Evolutionary conservation across 495 filamentous ascomycete species (phyloP).

Genomic region (Daldinia decipiens): DNA sequence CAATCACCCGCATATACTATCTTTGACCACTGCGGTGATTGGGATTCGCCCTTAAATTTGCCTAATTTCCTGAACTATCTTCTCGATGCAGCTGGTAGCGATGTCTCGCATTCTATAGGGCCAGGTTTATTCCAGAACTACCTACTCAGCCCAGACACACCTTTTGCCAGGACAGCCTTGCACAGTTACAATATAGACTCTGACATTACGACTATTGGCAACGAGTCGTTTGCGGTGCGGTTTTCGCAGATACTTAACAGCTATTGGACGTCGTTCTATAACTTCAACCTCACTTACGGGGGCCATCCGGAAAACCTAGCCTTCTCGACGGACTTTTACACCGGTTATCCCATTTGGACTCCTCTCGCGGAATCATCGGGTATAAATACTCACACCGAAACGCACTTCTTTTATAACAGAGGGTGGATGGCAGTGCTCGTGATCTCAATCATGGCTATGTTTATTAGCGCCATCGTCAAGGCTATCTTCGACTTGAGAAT

Average conservation of each 20-base stretch:
- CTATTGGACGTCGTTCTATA: conserved; percentile 8
- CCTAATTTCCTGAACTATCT: conserved; percentile 1
- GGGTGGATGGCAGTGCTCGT: conserved; percentile 4
- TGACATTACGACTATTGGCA: conserved; percentile 4
- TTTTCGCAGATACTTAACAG: conserved; percentile 13
- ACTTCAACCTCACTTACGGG: conserved; percentile 9
- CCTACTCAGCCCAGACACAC: neutral
- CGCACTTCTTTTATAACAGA: neutral
- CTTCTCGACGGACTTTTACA: neutral
- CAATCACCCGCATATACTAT: conserved; percentile 5
- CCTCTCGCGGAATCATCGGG: neutral
- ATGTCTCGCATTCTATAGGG: neutral
- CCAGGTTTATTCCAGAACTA: conserved; percentile 10
- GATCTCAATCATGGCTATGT: conserved; percentile 2
- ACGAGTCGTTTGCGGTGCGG: conserved; percentile 4
- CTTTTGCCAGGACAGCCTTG: neutral
- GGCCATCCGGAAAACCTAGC: neutral
- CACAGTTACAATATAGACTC: conserved; percentile 5
- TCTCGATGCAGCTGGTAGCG: neutral
- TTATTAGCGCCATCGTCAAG: conserved; percentile 6
- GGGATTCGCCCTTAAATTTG: neutral
- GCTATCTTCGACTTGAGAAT: conserved; percentile 2
- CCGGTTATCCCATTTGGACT: neutral
- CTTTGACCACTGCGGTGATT: conserved; percentile 6
- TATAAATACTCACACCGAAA: neutral